A percentile compares a stretch with the other conserved stretches of the same genome.
Evolutionary conservation across 306 rosid species (phyloP).

Genomic region (Vachellia collinsii): DNA sequence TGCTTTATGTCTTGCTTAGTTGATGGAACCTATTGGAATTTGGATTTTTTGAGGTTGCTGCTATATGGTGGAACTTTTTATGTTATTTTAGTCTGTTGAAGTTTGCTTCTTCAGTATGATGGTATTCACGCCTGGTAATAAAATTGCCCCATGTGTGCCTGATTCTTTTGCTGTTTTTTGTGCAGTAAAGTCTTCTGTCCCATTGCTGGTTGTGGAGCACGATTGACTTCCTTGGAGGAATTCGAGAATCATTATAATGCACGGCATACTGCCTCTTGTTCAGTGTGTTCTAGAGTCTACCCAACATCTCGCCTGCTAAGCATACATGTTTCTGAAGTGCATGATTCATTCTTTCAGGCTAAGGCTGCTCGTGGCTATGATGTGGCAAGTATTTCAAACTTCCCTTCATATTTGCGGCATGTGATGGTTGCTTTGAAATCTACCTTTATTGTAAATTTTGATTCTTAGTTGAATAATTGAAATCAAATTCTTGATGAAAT

Average conservation of each 20-base stretch:
- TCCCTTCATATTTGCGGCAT: slow-evolving; percentile 2
- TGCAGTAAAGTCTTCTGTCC: slow-evolving; percentile 77
- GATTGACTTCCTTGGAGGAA: slow-evolving; percentile 71
- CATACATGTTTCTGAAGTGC: slow-evolving; percentile 87
- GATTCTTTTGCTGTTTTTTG: slow-evolving; percentile 27
- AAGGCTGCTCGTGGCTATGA: slow-evolving; percentile 87
- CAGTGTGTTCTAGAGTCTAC: slow-evolving; percentile 87
- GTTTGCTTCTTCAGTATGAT: slow-evolving; percentile 9
- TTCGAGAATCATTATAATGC: slow-evolving; percentile 92
- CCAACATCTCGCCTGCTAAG: slow-evolving; percentile 81
- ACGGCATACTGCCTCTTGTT: slow-evolving; percentile 83
- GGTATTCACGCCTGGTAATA: neutral
- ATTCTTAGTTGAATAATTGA: slow-evolving; percentile 23
- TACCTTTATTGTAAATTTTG: neutral
- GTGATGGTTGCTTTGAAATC: slow-evolving; percentile 1
- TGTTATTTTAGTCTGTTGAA: slow-evolving; percentile 21
- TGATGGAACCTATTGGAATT: slow-evolving; percentile 12
- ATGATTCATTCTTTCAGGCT: slow-evolving; percentile 93
- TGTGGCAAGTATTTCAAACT: slow-evolving; percentile 55
- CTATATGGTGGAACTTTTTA: slow-evolving; percentile 8
- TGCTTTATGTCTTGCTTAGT: neutral
- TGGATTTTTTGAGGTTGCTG: slow-evolving; percentile 6
- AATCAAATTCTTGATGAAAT: neutral
- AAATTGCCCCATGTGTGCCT: slow-evolving; percentile 19
- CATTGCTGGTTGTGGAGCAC: slow-evolving; percentile 81